Evolutionary conservation across 2,329 filamentous ascomycete genomes (phyloP), one percentile per base, ranked within the genome.

Genomic region (Venturia oleaginea): DNA sequence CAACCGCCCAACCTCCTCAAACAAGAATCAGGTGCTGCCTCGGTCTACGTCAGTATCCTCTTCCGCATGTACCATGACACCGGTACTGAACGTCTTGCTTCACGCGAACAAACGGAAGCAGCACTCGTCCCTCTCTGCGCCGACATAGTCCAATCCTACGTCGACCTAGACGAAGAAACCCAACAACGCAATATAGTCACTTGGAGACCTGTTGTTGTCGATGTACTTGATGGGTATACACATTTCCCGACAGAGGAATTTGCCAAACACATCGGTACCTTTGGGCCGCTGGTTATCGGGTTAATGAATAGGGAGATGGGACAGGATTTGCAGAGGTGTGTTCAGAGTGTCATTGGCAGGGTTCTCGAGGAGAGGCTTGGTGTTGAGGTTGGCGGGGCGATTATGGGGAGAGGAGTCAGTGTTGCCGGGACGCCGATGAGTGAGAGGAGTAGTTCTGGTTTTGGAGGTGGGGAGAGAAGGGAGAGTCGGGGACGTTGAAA

Each of bases 1-100:
- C 94, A 99, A 74, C 93, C 94, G 19, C 94, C 94, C 2, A 99
- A 99, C 71, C 81, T 99, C 15, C 83, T 99, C 37, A 99, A 99
- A 79, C 94, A 99, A 75, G 94, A 99, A 78, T 91, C 86, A 67
- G 93, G 94, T 48, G 90, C 89, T 64, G 94, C 94, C 0, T 90
- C 91, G 2, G 97, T 95, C 1, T 99, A 99, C 74, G 91, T 99
- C 42, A 89, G 89, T 67, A 99, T 99, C 68, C 80, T 99, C 34
- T 91, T 99, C 77, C 84, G 94, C 61, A 99, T 99, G 94, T 99
- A 96, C 76, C 89, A 91, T 59, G 94, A 99, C 72, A 88, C 89
- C 66, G 85, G 88, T 43, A 87, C 89, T 8, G 92, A 97, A 76
- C 85, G 94, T 62, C 86, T 88, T 65, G 87, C 88, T 66, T 92